Percentiles rank a stretch among this genome's conserved stretches.
Evolutionary conservation across 768 basidiomycete species (phyloP).

Genomic region (Nidularia pulvinata): DNA sequence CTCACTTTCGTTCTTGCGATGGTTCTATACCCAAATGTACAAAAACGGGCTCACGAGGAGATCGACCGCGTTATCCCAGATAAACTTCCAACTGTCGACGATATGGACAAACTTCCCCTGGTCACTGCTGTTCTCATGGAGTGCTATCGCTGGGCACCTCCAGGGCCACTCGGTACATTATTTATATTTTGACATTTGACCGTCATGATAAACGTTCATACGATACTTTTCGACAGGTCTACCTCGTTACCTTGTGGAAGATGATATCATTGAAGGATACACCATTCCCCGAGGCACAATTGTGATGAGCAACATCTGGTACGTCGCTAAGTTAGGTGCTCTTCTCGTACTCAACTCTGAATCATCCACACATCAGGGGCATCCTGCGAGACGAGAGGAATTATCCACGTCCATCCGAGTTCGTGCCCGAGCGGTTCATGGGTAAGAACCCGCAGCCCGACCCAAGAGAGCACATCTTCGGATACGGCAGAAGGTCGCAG

Average conservation of each 20-base stretch:
- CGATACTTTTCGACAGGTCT: background rate
- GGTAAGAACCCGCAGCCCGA: background rate
- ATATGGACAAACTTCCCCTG: constrained; percentile 14
- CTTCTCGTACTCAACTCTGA: background rate
- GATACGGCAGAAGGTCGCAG: background rate
- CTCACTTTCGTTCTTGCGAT: constrained; percentile 17
- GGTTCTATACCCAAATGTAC: constrained; percentile 18
- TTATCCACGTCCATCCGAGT: background rate
- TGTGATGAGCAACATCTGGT: background rate
- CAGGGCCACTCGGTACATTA: background rate
- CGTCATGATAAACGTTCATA: too few species aligned
- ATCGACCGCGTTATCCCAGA: constrained; percentile 17
- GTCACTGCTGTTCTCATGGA: constrained; percentile 7
- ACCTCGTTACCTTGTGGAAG: background rate
- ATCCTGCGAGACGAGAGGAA: background rate
- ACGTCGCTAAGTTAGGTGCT: background rate
- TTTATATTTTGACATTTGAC: background rate
- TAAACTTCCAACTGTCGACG: constrained; percentile 16
- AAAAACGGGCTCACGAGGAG: constrained; percentile 16
- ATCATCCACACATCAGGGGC: background rate
- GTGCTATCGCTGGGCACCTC: background rate
- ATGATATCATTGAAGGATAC: background rate
- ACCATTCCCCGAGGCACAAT: background rate
- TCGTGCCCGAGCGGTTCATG: background rate
- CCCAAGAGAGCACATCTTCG: background rate